A percentile compares a stretch with the other conserved stretches of the same genome.
phyloP scores from a whole-genome alignment of 2,329 filamentous ascomycete genomes.

The Dothistroma pini region DNA sequence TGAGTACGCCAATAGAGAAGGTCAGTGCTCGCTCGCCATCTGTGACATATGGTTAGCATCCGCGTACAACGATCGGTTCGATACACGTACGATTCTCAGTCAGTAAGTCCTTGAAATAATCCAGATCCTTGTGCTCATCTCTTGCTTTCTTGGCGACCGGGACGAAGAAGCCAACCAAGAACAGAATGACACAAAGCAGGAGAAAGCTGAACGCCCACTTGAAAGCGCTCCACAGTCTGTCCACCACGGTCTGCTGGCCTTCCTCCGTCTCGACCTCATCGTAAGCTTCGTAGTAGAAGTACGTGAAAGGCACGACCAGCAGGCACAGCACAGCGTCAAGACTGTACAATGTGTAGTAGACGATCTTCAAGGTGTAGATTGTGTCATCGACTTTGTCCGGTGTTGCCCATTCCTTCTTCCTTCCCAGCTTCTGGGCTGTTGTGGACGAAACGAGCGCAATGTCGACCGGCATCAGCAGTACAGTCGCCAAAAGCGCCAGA shows the following conservation, averaged over 20 bases:
- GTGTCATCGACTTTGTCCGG: conserved; percentile 75
- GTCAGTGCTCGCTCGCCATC: conserved; percentile 88
- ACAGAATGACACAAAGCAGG: conserved; percentile 72
- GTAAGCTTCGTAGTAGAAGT: conserved; percentile 98
- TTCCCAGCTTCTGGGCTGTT: conserved; percentile 67
- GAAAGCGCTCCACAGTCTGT: conserved; percentile 74
- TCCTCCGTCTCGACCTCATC: conserved; percentile 84
- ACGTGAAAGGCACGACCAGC: conserved; percentile 87
- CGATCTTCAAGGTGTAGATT: conserved; percentile 72
- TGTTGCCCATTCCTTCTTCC: conserved; percentile 93
- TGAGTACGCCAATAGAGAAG: conserved; percentile 83
- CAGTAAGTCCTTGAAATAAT: conserved; percentile 85
- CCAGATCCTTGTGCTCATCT: conserved; percentile 70
- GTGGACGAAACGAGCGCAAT: conserved; percentile 93
- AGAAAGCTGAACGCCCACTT: conserved; percentile 91
- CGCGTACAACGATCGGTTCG: background rate
- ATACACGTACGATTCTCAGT: conserved; percentile 66
- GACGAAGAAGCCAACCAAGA: conserved; percentile 91
- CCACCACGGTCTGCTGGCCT: conserved; percentile 66
- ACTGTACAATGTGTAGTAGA: conserved; percentile 92
- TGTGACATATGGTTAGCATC: conserved; percentile 32
- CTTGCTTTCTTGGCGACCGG: conserved; percentile 67
- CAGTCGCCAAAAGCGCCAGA: conserved; percentile 82
- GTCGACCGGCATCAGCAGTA: conserved; percentile 89
- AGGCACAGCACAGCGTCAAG: conserved; percentile 87